Evolutionary conservation across 495 filamentous ascomycete species (phyloP), one percentile per base, ranked within the genome.

Genomic region (Xylaria nigripes): DNA sequence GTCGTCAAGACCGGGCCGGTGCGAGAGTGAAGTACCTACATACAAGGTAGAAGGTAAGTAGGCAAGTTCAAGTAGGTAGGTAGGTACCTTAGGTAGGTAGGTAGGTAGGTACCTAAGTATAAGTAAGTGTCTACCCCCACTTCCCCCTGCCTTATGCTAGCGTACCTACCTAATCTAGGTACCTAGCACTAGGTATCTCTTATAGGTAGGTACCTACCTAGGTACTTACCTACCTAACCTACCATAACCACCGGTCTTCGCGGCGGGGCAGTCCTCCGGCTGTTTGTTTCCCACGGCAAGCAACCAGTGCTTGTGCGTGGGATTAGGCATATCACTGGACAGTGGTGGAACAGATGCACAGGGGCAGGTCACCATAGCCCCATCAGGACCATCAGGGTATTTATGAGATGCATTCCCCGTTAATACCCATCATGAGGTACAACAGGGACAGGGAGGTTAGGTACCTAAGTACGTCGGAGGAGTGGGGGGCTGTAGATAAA

Each of bases 331-430:
- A 43, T 47, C 24, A 40, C 38, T 15, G 22, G 38, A 54, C 27
- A 15, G 15, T 12, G 15, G 32, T 36, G 32, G 32, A 36, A 36
- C 32, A 36, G 32, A 23, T 43, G 52, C 32, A 48, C 45, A 32
- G 12, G 52, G 52, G 46, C 45, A 55, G 52, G 52, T 55, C 52
- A 55, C 18, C 19, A 48, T 27, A 48, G 25, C 23, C 3, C 36
- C 32, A 23, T 24, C 45, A 29, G n/a, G n/a, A n/a, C 9, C 32
- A 36, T 36, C 5, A 36, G 32, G 32, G 32, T 36, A 36, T 36
- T 5, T 36, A 36, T 36, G 32, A 36, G 32, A 36, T 36, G 32
- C 32, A 36, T 36, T 36, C 51, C 43, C 42, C 19, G 36, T 46
- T 46, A 22, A n/a, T n/a, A n/a, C n/a, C n/a, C n/a, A n/a, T n/a